Percentiles rank a stretch among this genome's conserved stretches.
Conservation (phyloP, 805 yeast species). For the Yamadazyma olivae region DNA sequence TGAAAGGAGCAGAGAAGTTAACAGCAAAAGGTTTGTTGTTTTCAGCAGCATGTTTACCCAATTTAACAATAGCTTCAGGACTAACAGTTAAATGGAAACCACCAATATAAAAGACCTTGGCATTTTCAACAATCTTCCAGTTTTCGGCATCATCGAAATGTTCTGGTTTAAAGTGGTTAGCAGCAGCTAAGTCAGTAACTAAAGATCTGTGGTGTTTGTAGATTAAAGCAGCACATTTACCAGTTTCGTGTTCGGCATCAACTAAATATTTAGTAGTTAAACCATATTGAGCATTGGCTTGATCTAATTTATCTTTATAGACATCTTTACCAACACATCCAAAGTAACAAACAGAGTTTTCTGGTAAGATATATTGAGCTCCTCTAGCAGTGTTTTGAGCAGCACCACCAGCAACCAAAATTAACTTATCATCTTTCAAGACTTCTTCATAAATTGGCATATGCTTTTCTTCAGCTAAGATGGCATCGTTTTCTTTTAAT, state of each 20-base stretch:
- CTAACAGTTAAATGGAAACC: conserved; percentile 99
- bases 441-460: conserved; percentile 83
- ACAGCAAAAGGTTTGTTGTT: conserved; percentile 72
- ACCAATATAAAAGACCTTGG: conserved; percentile 85
- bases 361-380: conserved; percentile 88
- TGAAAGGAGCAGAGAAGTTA: conserved; percentile 96
- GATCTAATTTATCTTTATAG: conserved; percentile 73
- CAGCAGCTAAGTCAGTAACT: conserved; percentile 96
- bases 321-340: conserved; percentile 96
- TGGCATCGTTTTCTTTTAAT: conserved; percentile 90
- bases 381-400: conserved; percentile 99
- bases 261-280: conserved; percentile 82
- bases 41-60: conserved; percentile 91
- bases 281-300: conserved; percentile 87
- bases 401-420: conserved; percentile 96
- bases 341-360: conserved; percentile 80
- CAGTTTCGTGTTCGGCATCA: conserved; percentile 76
- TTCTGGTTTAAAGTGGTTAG: conserved; percentile 89
- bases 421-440: conserved; percentile 55
- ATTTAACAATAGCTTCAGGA: conserved; percentile 84
- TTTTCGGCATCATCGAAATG: conserved; percentile 87
- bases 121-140: conserved; percentile 82
- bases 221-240: conserved; percentile 97
- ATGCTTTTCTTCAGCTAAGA: conserved; percentile 80
- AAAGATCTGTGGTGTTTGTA: conserved; percentile 86